Base-by-base conservation (phyloP, 139 green algal species). In the Asterochloris sp. region DNA sequence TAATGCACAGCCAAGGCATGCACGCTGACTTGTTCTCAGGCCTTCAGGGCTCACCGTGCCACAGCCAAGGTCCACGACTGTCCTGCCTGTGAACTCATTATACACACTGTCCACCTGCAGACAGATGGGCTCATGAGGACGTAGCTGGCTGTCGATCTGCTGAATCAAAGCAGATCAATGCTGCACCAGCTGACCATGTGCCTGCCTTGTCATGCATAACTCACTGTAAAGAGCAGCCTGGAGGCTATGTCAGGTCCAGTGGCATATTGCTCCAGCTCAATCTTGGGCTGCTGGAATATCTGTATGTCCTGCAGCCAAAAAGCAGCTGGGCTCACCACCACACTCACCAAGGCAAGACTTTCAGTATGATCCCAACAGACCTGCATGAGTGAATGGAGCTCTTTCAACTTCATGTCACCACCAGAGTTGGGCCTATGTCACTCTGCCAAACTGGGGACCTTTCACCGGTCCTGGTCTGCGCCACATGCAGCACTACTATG, bases 241-340 rank as follows among this genome's bases (percentile, higher is more conserved):
- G 94, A 88, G 9, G 96, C 96, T 0, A 98, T 85, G 71, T 98
- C 87, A 10, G 96, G 78, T 0, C 92, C 89, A 14, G 96, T 99
- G 19, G 96, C 90, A 85, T 98, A 99, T 91, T 99, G 96, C 89
- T 99, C 96, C 68, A 98, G 82, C 38, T 96, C 91, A 9, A 96
- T 73, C 75, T 98, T 97, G 63, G 94, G 93, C 0, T 84, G 24
- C 10, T 78, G 69, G 84, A 98, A 98, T 0, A 90, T 87, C 9
- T 87, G 82, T 4, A 98, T 86, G 73, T 96, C 94, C 91, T 97
- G 85, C 23, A 83, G 13, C 13, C 74, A 17, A 19, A 66, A 79
- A 28, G 62, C 38, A n/a, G 14, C 26, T 61, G 24, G 74, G 64
- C 21, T 28, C 23, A 27, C 54, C 16, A 64, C 13, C 8, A 21